Evolutionary conservation across 768 basidiomycete genomes (phyloP).

Genomic region (Kwoniella newhampshirensis): DNA sequence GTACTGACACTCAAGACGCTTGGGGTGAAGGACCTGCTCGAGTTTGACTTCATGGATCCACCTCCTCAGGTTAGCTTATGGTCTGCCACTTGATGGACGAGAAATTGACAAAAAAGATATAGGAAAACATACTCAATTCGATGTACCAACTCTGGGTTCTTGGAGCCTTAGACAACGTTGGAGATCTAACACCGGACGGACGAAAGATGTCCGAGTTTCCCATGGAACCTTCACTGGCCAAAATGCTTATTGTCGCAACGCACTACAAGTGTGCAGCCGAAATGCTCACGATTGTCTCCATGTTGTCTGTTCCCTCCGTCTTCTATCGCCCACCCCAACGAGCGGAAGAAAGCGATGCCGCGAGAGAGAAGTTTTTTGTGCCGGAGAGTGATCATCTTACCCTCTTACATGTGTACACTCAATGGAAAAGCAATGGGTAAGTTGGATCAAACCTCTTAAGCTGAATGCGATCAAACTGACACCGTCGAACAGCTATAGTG

Average conservation of each 20-base stretch:
- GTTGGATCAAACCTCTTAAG: conserved; percentile 42
- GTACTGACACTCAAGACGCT: conserved; percentile 91
- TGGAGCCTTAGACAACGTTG: conserved; percentile 93
- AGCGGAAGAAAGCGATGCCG: conserved; percentile 96
- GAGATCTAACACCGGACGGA: conserved; percentile 88
- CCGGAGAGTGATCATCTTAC: conserved; percentile 98
- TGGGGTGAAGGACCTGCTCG: conserved; percentile 92
- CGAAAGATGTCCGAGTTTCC: conserved; percentile 99
- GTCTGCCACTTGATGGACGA: neutral
- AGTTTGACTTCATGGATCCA: conserved; percentile 99
- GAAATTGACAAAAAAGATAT: conserved; percentile 3
- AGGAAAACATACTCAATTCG: conserved; percentile 96
- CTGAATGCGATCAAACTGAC: conserved; percentile 15
- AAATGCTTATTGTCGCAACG: conserved; percentile 95
- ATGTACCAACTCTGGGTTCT: conserved; percentile 99
- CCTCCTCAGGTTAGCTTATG: conserved; percentile 75
- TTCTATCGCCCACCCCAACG: conserved; percentile 97
- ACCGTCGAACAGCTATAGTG: conserved; percentile 65
- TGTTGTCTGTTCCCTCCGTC: conserved; percentile 96
- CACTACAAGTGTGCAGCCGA: conserved; percentile 90
- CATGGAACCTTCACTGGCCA: conserved; percentile 98
- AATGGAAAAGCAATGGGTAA: conserved; percentile 95
- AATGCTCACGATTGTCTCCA: conserved; percentile 98
- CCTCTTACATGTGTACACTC: conserved; percentile 90
- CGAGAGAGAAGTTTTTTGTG: conserved; percentile 96